Evolutionary conservation across 331 rosid species (phyloP), one percentile per base, ranked within the genome.

Genomic region (Saraca asoca): DNA sequence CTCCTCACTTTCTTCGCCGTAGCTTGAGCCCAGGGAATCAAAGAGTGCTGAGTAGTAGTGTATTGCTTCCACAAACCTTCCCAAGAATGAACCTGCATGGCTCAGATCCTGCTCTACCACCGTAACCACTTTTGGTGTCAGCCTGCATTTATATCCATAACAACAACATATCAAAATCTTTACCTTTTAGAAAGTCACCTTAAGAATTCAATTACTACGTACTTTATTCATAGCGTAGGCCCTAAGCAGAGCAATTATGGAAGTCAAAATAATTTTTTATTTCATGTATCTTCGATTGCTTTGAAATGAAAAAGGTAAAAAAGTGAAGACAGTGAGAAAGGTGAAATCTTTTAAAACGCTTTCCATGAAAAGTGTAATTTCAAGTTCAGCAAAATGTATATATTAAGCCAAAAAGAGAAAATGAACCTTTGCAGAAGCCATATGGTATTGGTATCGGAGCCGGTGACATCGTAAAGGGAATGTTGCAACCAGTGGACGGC

Each of bases 401-500:
- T 39, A 50, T 42, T 15, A 59, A 17, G 12, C 0, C 0, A 11
- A 35, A 16, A 12, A 16, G 11, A 59, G 7, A 5, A 29, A 66
- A 13, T 5, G 54, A 34, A 93, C 98, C 98, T 88, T 72, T 94
- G 97, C 83, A 94, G 74, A 70, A 94, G 98, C 95, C 96, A 86
- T 5, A 94, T 86, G 29, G 90, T 90, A 53, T 88, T 94, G 51
- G 88, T 70, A 71, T 94, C 98, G 41, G 97, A 90, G 33, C 97
- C 98, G 16, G 96, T 94, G 69, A 94, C 95, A 70, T 94, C 98
- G 63, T 94, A 94, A 41, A 94, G 91, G 9, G 98, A 90, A 81
- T 94, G 98, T 73, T 94, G 97, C 83, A 94, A 59, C 98, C 98
- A 94, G 54, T 94, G 98, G 4, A 90, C 97, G 43, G 98, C 98